Evolutionary conservation across 768 basidiomycete species (phyloP), one percentile per base, ranked within the genome.

Genomic region (Lentinus brumalis): DNA sequence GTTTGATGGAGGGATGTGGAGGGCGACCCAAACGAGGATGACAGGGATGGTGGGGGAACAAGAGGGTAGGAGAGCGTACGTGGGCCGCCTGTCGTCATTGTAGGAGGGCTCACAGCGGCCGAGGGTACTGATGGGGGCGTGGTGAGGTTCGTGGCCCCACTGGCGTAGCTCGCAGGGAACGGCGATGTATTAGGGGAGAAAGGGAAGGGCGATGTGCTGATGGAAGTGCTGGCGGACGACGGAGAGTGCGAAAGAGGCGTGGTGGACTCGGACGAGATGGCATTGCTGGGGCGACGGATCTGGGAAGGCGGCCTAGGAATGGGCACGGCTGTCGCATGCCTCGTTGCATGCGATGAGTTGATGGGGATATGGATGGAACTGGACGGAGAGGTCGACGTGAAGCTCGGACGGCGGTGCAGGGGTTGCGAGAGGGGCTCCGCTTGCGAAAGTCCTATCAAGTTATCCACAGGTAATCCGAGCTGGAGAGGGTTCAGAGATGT

Each of bases 391-490:
- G 49, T 54, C 0, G 83, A 82, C 0, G 65, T 12, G 70, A 67
- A 53, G 49, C 74, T 57, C 11, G 78, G 76, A 21, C 88, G 82
- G 12, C 81, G 81, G 67, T 92, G 89, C 0, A 83, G 87, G 3
- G 88, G 85, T 64, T 91, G 90, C 14, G 88, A 86, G 68, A 83
- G 83, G 5, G 90, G 85, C 60, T 92, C 91, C 0, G 79, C 64
- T 0, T 86, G 78, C 10, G 85, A 76, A 56, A 93, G 72, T 10
- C 91, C 91, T 60, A 94, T 88, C 55, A 94, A 75, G 71, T 87
- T 87, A 64, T 94, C 92, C 31, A 93, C 87, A 0, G 90, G 77
- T 51, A 91, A 70, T n/a, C 88, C 88, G 31, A 90, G 77, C 91
- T 92, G 31, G 21, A 60, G 42, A 42, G 40, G 45, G 18, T 2